Base-by-base conservation (phyloP, 371 early-diverging fungal genomes). In the Basidiobolus heterosporus region DNA sequence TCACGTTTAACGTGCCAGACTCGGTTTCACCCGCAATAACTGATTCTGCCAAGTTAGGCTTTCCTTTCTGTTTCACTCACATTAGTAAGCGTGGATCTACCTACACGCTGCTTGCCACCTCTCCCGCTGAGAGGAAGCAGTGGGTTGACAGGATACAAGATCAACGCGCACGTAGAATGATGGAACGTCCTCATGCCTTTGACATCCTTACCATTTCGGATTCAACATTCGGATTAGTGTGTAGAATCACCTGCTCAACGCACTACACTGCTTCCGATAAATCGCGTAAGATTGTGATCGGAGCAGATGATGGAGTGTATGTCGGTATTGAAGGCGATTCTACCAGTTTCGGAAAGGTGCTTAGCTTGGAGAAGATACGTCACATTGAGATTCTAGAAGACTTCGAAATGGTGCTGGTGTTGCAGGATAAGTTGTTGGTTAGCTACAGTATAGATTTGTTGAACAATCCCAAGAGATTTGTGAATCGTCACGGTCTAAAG, bases 321-420 rank as follows among this genome's bases (percentile, higher is more conserved):
- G 70, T 77, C 7, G 70, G 72, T 9, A 59, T 56, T 8, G 53
- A 57, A 6, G 59, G 59, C n/a, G 44, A 45, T 21, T 35, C 18
- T 19, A 42, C 52, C 6, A 60, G 53, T 21, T 56, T 69, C 21
- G 51, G 68, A 36, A 69, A 72, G 36, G 69, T 81, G 23, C 51
- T 91, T 41, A 69, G 75, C 13, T 62, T 86, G 49, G 90, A 89
- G 39, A 78, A 78, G 50, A 79, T 91, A 13, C 66, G 71, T n/a
- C 90, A 91, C 57, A 72, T 93, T 37, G 89, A 89, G 52, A 74
- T 88, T 3, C 54, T 90, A 30, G 80, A 81, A 51, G 70, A 75
- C 16, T 70, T 72, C 48, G 77, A 75, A n/a, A 65, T 82, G 36
- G 59, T 93, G 38, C 65, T 89, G 17, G 72, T 90, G 3, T 66